phyloP scores from a whole-genome alignment of 176 grass and related monocot genomes.

The Triticum monococcum region DNA sequence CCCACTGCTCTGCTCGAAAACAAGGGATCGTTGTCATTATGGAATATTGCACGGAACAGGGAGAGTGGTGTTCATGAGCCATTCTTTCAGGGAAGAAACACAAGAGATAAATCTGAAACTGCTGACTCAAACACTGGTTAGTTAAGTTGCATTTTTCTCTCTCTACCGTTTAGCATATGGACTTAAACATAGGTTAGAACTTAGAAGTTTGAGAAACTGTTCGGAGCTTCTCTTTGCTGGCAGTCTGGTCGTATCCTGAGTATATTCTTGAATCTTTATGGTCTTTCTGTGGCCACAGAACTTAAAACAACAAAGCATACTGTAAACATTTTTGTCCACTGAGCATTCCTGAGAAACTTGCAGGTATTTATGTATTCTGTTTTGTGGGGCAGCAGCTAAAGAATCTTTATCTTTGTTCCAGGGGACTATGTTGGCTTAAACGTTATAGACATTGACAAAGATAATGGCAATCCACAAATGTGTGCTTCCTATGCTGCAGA shows the following conservation, averaged over 20 bases:
- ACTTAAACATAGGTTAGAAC: background rate
- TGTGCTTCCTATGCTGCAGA: slow-evolving; percentile 51
- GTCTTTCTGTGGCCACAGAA: no score
- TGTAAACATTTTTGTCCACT: background rate
- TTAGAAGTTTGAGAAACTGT: background rate
- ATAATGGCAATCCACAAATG: slow-evolving; percentile 64
- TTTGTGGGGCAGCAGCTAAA: background rate
- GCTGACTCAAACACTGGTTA: slow-evolving; percentile 48
- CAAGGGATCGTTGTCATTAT: background rate
- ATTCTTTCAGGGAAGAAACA: slow-evolving; percentile 28
- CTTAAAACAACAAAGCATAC: background rate
- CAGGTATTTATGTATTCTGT: background rate
- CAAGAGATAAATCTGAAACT: slow-evolving; percentile 9
- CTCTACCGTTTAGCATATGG: background rate
- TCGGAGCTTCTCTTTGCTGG: background rate
- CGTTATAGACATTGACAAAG: slow-evolving; percentile 58
- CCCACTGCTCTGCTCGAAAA: slow-evolving; percentile 1
- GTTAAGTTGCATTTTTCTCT: background rate
- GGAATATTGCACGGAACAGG: slow-evolving; percentile 28
- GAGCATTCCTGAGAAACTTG: slow-evolving; percentile 2
- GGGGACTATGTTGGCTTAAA: slow-evolving; percentile 28
- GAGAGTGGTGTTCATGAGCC: slow-evolving; percentile 12
- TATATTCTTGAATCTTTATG: background rate
- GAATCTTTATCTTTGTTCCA: slow-evolving; percentile 28
- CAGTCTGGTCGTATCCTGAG: background rate